Evolutionary conservation across 2,329 filamentous ascomycete species (phyloP), one percentile per base, ranked within the genome.

Genomic region (Ascochyta pisi): DNA sequence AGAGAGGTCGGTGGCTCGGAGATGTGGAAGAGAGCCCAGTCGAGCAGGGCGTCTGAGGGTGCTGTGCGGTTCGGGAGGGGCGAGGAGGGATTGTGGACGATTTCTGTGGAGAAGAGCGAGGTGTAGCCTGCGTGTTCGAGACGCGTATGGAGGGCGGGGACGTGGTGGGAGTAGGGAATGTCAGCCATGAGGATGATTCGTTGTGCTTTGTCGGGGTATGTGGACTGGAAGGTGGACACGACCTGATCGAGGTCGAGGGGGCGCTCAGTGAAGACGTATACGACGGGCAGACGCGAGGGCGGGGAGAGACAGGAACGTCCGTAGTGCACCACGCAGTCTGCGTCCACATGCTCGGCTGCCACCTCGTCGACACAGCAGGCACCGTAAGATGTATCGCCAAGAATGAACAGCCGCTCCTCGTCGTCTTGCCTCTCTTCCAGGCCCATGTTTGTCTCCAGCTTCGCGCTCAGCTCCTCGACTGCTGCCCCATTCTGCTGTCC

Each of bases 361-460:
- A 98, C 89, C 78, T 99, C 95, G 70, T 99, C 95, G 16, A 98
- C 93, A 70, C 95, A 99, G 78, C 95, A 99, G 0, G 94, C 89
- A 57, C 95, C 96, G 76, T 98, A 99, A 2, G 94, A 97, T 2
- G 95, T 98, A 75, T 99, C 95, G 29, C 89, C 95, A 16, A 99
- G 81, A 57, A 99, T 93, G 66, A 90, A 96, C 48, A 98, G 81
- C 59, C 82, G 77, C 50, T 78, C 76, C 39, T 76, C 78, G 8
- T 31, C 40, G 2, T 76, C 64, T 1, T 3, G 24, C 9, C 59
- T 52, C n/a, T 51, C 48, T 4, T 62, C 45, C 15, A 66, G 52
- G 8, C 46, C 44, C 39, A 68, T 54, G 1, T 53, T 51, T 3
- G 56, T 54, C 23, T 63, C 58, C 46, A 71, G 31, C 33, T 62